Evolutionary conservation across 1,139 yeast genomes (phyloP).

Genomic region (Wickerhamiella infanticola): DNA sequence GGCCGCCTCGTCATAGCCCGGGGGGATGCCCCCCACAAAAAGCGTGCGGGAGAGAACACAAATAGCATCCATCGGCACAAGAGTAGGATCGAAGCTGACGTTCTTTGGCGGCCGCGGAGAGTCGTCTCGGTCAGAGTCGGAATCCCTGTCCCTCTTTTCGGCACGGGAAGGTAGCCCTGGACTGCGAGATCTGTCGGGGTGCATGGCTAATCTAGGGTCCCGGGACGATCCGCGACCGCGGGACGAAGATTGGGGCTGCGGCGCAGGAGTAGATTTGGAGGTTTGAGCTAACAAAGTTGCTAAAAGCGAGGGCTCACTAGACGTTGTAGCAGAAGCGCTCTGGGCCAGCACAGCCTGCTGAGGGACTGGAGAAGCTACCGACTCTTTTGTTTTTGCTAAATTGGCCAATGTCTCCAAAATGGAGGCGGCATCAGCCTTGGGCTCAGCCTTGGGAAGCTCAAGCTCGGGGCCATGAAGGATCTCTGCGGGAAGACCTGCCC

Average conservation of each 20-base stretch:
- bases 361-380: conserved; percentile 16
- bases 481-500: conserved; percentile 31
- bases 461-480: conserved; percentile 12
- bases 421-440: conserved; percentile 24
- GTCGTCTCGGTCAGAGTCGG: conserved; percentile 7
- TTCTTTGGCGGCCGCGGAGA: conserved; percentile 34
- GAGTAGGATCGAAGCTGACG: conserved; percentile 50
- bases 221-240: not conserved
- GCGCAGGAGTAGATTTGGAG: conserved; percentile 1
- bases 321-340: conserved; percentile 8
- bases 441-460: conserved; percentile 7
- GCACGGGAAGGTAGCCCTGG: conserved; percentile 1
- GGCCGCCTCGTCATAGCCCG: conserved; percentile 60
- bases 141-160: not conserved
- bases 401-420: conserved; percentile 27
- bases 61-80: conserved; percentile 64
- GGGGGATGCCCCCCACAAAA: conserved; percentile 88
- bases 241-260: not conserved
- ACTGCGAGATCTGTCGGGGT: conserved; percentile 5
- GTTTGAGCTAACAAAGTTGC: not conserved
- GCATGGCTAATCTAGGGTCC: not conserved
- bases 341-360: conserved; percentile 11
- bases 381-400: conserved; percentile 23
- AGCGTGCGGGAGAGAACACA: conserved; percentile 80
- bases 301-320: conserved; percentile 6